These are phyloP conservation scores for Cystobasidium tubakii DNA, from an alignment of 768 basidiomycete species.

Conservation along the genomic window DNA sequence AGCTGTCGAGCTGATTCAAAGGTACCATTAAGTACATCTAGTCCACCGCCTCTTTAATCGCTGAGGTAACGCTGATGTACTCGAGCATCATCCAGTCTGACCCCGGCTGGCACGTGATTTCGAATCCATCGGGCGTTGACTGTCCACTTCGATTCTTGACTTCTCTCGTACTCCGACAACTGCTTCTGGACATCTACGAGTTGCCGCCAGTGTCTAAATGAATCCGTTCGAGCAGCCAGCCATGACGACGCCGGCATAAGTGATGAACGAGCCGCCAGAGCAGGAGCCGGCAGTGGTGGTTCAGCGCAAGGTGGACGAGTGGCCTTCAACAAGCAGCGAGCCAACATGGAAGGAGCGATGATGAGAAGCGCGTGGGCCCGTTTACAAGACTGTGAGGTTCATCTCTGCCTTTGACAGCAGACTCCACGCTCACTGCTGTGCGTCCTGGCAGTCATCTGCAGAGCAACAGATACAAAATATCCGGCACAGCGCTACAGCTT, in stretches of 20 bases:
- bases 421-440: background rate
- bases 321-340: background rate
- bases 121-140: too few relatives aligned
- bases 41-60: too few relatives aligned
- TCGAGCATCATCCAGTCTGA: too few relatives aligned
- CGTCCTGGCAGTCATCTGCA: slow-evolving; percentile 5
- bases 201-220: too few relatives aligned
- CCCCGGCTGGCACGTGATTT: too few relatives aligned
- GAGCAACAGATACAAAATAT: slow-evolving; percentile 19
- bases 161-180: too few relatives aligned
- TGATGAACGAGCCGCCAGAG: background rate
- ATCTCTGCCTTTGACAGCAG: background rate
- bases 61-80: too few relatives aligned
- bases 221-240: too few relatives aligned
- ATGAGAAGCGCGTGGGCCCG: slow-evolving; percentile 21
- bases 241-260: background rate
- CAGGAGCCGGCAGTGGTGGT: background rate
- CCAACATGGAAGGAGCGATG: slow-evolving; percentile 13
- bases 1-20: too few relatives aligned
- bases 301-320: background rate
- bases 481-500: background rate
- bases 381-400: slow-evolving; percentile 14
- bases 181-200: too few relatives aligned
- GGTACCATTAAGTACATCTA: too few relatives aligned
- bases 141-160: too few relatives aligned